These are phyloP conservation scores for Fusarium metavorans DNA, from an alignment of 2,329 filamentous ascomycete genomes.

Conservation along the genomic window DNA sequence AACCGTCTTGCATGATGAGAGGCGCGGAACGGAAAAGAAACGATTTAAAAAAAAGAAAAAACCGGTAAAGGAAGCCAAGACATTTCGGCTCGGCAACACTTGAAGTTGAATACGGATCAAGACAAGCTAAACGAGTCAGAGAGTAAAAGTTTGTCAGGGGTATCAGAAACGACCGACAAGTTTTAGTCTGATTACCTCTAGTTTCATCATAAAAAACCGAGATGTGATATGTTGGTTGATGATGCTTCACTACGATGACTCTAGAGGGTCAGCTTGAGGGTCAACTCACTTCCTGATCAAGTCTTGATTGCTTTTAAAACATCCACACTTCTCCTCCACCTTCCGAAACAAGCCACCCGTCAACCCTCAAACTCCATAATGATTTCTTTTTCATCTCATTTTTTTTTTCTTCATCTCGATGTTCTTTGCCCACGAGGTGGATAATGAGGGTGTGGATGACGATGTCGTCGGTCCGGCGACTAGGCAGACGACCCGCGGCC, in stretches of 20 bases:
- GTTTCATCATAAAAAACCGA: neutral
- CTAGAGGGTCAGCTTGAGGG: neutral
- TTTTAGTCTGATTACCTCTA: neutral
- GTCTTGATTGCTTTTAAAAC: conserved; percentile 12
- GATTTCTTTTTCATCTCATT: conserved; percentile 1
- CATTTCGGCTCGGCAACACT: neutral
- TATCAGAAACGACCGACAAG: neutral
- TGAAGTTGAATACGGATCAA: neutral
- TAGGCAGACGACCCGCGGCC: neutral
- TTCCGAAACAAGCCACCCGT: conserved; percentile 1
- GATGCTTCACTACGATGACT: neutral
- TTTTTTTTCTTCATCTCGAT: neutral
- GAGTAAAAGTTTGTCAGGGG: neutral
- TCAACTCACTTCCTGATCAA: neutral
- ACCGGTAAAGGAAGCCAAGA: neutral
- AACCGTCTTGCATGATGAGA: conserved; percentile 4
- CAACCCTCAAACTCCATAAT: conserved; percentile 1
- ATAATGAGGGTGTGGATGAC: neutral
- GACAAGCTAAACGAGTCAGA: neutral
- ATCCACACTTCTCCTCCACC: neutral
- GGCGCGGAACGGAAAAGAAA: neutral
- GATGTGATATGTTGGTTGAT: neutral
- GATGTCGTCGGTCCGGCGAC: neutral
- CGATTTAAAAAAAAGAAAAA: neutral
- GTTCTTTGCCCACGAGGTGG: neutral